Evolutionary conservation across 2,329 filamentous ascomycete genomes (phyloP).

Genomic region (Ophiognomonia clavigignenti-juglandacearum): DNA sequence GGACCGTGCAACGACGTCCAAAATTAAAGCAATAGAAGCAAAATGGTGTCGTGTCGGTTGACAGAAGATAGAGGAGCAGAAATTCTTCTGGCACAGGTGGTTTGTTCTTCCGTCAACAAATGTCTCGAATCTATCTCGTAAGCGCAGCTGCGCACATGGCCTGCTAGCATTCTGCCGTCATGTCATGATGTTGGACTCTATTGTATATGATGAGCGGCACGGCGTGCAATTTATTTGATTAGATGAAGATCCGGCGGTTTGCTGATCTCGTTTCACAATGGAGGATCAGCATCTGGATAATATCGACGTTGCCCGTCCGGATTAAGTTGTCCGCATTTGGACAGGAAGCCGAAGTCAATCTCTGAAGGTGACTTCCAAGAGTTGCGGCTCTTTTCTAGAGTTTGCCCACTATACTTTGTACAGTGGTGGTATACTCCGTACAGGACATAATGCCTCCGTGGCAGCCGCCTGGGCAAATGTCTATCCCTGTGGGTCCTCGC

Average conservation of each 20-base stretch:
- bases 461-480: too few relatives aligned
- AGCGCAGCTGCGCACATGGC: neutral
- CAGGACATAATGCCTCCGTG: too few relatives aligned
- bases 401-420: neutral
- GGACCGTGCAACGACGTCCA: neutral
- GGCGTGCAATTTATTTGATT: neutral
- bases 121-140: neutral
- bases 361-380: neutral
- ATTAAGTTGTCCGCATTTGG: constrained; percentile 1
- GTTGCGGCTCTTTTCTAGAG: neutral
- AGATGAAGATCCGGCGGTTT: constrained; percentile 11
- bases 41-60: neutral
- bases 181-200: too few relatives aligned
- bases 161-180: too few relatives aligned
- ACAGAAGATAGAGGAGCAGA: too few relatives aligned
- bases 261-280: constrained; percentile 18
- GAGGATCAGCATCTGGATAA: constrained; percentile 14
- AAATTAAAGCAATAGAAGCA: neutral
- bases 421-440: too few relatives aligned
- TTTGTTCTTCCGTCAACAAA: neutral
- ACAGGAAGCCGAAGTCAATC: neutral
- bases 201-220: too few relatives aligned
- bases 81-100: too few relatives aligned
- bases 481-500: too few relatives aligned
- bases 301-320: neutral